Conservation (phyloP, 192 early-diverging fungal genomes). For the Entomortierella chlamydospora region DNA sequence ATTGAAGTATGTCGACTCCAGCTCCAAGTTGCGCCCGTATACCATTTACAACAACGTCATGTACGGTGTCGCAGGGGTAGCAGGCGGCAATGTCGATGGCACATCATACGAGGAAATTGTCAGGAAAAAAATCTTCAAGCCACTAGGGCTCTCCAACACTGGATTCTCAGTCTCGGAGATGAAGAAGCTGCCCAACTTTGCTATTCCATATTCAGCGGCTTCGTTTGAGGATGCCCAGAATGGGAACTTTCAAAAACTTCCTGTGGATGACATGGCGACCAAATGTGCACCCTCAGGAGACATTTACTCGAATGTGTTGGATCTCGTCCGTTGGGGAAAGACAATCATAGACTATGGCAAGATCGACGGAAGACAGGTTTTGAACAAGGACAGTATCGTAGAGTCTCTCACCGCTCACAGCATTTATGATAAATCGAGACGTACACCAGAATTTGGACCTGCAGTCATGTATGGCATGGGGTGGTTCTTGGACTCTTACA, state of each 20-base stretch:
- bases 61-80: slow-evolving; percentile 25
- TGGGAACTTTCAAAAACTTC: not conserved
- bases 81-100: slow-evolving; percentile 8
- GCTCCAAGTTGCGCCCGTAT: not conserved
- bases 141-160: slow-evolving; percentile 7
- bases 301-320: slow-evolving; percentile 15
- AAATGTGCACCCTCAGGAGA: slow-evolving; percentile 11
- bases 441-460: not conserved
- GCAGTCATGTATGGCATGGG: slow-evolving; percentile 14
- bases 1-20: slow-evolving; percentile 1
- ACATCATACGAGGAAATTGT: slow-evolving; percentile 12
- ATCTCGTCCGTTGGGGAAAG: slow-evolving; percentile 10
- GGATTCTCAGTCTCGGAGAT: slow-evolving; percentile 7
- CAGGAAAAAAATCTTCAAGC: slow-evolving; percentile 8
- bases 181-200: slow-evolving; percentile 14
- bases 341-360: slow-evolving; percentile 8
- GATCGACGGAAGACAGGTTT: slow-evolving; percentile 17
- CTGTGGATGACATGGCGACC: not conserved
- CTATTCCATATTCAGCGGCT: not conserved
- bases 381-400: slow-evolving; percentile 6
- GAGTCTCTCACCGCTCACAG: slow-evolving; percentile 6
- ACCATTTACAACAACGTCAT: slow-evolving; percentile 15
- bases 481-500: slow-evolving; percentile 11
- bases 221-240: slow-evolving; percentile 8
- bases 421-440: not conserved